Evolutionary conservation across 1,284 basidiomycete species (phyloP).

Genomic region (Veloboletus limbatus): DNA sequence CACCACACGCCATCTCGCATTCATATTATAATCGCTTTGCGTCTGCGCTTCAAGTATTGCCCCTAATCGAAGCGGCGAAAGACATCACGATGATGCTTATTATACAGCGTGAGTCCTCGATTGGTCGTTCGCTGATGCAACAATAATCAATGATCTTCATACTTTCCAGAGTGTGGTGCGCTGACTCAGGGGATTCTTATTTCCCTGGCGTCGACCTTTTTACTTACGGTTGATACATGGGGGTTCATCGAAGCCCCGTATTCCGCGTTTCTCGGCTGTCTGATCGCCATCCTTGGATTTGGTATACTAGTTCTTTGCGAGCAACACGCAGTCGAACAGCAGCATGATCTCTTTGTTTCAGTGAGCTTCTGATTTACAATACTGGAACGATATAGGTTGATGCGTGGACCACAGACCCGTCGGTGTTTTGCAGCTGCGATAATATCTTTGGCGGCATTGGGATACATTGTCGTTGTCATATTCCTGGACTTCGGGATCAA

Average conservation of each 20-base stretch:
- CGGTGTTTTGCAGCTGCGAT: conserved; percentile 5
- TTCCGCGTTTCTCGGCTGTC: conserved; percentile 18
- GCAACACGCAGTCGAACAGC: conserved; percentile 2
- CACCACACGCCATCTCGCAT: conserved; percentile 4
- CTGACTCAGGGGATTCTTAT: conserved; percentile 15
- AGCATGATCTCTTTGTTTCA: conserved; percentile 9
- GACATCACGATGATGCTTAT: conserved; percentile 15
- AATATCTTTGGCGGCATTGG: conserved; percentile 9
- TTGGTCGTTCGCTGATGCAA: neutral
- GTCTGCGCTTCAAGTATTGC: conserved; percentile 6
- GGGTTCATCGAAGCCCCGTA: neutral
- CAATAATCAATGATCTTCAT: neutral
- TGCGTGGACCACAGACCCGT: conserved; percentile 6
- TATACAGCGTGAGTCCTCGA: conserved; percentile 21
- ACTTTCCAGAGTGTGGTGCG: conserved; percentile 19
- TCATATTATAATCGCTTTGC: conserved; percentile 5
- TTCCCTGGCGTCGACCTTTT: conserved; percentile 10
- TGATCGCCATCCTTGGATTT: conserved; percentile 14
- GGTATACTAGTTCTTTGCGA: conserved; percentile 3
- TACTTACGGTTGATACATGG: conserved; percentile 14
- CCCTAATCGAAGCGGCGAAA: conserved; percentile 16
- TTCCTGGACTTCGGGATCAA: neutral
- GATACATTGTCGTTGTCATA: conserved; percentile 7
- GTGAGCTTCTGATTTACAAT: conserved; percentile 10
- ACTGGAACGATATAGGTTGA: neutral